These are phyloP conservation scores for Cyclostephanos invisitatus DNA, from an alignment of 108 stramenopile genomes.

Conservation along the genomic window DNA sequence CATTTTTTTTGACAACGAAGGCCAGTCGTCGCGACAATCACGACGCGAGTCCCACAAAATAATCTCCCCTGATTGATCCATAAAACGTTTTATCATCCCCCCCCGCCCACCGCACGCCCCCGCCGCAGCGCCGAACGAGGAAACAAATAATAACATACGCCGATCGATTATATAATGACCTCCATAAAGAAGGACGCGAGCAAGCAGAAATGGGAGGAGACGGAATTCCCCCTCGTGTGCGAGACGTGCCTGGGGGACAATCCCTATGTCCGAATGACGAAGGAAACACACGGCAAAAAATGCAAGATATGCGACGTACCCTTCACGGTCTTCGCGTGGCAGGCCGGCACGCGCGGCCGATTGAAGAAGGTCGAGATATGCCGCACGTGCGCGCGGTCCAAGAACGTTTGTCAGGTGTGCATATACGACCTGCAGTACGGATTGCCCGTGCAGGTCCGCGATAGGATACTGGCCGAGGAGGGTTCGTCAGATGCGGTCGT, in stretches of 20 bases:
- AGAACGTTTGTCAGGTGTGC: constrained; percentile 99
- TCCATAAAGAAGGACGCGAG: constrained; percentile 83
- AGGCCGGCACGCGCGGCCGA: constrained; percentile 94
- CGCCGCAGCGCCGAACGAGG: too few relatives aligned
- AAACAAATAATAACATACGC: too few relatives aligned
- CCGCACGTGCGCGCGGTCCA: constrained; percentile 91
- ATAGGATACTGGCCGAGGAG: constrained; percentile 87
- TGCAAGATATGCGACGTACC: constrained; percentile 97
- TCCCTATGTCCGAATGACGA: constrained; percentile 98
- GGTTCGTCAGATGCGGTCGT: constrained; percentile 47
- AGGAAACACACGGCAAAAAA: constrained; percentile 89
- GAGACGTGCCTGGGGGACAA: constrained; percentile 99
- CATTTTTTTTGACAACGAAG: too few relatives aligned
- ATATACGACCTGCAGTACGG: constrained; percentile 98
- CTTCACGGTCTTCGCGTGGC: constrained; percentile 97
- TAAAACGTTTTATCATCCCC: too few relatives aligned
- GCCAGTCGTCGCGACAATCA: too few relatives aligned
- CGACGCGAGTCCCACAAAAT: too few relatives aligned
- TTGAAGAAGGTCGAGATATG: constrained; percentile 97
- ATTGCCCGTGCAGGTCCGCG: constrained; percentile 91
- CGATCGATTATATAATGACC: constrained; percentile 50
- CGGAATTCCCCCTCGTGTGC: constrained; percentile 97
- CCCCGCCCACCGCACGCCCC: too few relatives aligned
- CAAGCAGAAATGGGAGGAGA: constrained; percentile 93
- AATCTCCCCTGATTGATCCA: too few relatives aligned